These are phyloP conservation scores for Clavulina sp. DNA, from an alignment of 768 basidiomycete species.

Conservation along the genomic window DNA sequence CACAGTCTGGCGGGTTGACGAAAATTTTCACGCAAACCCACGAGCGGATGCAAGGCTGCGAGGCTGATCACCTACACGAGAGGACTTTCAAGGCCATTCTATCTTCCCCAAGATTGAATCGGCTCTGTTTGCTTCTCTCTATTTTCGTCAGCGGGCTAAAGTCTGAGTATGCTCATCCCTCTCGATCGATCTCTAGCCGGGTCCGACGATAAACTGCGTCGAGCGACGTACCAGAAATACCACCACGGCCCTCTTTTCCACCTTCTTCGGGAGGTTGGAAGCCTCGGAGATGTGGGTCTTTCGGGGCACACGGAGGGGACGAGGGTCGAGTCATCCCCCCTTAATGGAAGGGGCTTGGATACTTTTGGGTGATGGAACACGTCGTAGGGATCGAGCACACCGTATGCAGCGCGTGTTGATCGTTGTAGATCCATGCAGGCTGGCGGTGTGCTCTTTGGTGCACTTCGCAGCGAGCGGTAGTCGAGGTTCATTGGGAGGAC, in stretches of 20 bases:
- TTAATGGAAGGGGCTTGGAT: conserved; percentile 20
- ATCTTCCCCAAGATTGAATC: no score
- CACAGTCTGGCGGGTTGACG: no score
- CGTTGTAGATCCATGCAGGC: conserved; percentile 10
- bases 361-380: conserved; percentile 31
- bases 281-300: no score
- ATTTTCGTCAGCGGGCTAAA: conserved; percentile 59
- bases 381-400: conserved; percentile 30
- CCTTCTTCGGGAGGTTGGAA: conserved; percentile 13
- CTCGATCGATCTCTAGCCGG: conserved; percentile 43
- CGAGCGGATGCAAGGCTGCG: conserved; percentile 1
- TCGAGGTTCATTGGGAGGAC: conserved; percentile 11
- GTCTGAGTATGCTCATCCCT: conserved; percentile 59
- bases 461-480: conserved; percentile 9
- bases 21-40: background rate
- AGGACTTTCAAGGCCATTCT: background rate
- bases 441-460: conserved; percentile 9
- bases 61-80: background rate
- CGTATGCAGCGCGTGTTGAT: conserved; percentile 2
- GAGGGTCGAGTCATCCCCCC: conserved; percentile 33
- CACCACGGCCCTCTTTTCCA: conserved; percentile 12
- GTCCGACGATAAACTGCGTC: conserved; percentile 34
- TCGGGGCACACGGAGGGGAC: no score
- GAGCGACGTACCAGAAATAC: conserved; percentile 53
- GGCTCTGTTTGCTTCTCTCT: conserved; percentile 15